These are phyloP conservation scores for Hericium rajendrae DNA, from an alignment of 768 basidiomycete genomes.

Conservation along the genomic window DNA sequence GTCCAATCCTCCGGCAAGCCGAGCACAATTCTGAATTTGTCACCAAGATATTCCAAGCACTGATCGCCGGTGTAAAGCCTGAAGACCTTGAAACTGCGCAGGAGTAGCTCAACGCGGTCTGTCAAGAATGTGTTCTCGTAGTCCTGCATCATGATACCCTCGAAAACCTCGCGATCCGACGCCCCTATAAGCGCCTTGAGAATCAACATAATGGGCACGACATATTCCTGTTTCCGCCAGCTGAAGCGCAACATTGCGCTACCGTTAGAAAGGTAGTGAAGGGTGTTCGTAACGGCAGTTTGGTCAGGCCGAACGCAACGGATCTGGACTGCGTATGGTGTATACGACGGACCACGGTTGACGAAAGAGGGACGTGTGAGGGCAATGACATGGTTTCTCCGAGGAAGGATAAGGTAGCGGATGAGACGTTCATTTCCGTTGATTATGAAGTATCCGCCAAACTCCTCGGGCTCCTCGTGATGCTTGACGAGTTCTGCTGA, in stretches of 20 bases:
- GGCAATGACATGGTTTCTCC: constrained; percentile 91
- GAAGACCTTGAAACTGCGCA: constrained; percentile 94
- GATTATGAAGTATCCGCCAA: constrained; percentile 97
- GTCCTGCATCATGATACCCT: constrained; percentile 93
- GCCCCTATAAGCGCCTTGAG: constrained; percentile 88
- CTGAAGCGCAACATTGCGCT: constrained; percentile 95
- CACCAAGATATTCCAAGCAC: constrained; percentile 90
- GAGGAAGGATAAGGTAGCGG: constrained; percentile 92
- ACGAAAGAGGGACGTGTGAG: constrained; percentile 85
- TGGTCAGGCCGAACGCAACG: constrained; percentile 92
- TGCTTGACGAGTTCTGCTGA: constrained; percentile 80
- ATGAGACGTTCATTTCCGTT: constrained; percentile 99
- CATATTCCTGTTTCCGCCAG: constrained; percentile 97
- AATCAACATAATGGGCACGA: constrained; percentile 93
- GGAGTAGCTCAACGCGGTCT: constrained; percentile 88
- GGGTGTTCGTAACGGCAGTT: constrained; percentile 84
- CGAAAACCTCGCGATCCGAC: constrained; percentile 93
- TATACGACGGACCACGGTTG: constrained; percentile 92
- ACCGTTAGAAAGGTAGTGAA: constrained; percentile 97
- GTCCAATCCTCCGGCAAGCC: constrained; percentile 90
- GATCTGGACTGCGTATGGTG: constrained; percentile 88
- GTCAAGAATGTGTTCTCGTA: constrained; percentile 96
- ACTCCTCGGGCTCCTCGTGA: constrained; percentile 97
- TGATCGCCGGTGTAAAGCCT: constrained; percentile 79
- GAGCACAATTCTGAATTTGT: constrained; percentile 91